A percentile compares a stretch with the other conserved stretches of the same genome.
Conservation (phyloP, 2,329 filamentous ascomycete genomes). For the Colletotrichum zoysiae region DNA sequence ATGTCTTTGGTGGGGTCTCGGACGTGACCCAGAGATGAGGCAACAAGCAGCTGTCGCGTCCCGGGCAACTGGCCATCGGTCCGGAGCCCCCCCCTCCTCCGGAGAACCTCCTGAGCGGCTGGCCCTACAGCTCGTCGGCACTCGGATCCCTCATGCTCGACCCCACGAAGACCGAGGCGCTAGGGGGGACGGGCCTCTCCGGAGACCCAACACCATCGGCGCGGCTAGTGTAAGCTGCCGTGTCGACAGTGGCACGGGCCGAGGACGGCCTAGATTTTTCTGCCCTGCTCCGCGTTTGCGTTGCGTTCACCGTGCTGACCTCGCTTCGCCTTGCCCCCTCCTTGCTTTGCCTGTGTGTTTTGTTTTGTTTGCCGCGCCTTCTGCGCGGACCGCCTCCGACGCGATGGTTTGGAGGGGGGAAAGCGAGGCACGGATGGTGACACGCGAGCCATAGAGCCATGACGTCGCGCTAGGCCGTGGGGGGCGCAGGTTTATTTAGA, state of each 20-base stretch:
- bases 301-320: neutral
- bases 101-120: neutral
- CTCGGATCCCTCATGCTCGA: conserved; percentile 16
- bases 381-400: neutral
- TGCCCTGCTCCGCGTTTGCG: neutral
- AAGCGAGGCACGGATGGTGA: neutral
- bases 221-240: neutral
- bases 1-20: neutral
- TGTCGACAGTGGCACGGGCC: neutral
- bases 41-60: neutral
- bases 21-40: neutral
- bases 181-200: neutral
- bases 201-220: neutral
- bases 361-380: neutral
- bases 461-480: neutral
- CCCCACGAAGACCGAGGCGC: neutral
- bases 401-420: neutral
- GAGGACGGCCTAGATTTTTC: neutral
- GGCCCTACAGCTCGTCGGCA: conserved; percentile 20
- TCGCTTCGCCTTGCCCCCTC: neutral
- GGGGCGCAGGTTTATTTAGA: neutral
- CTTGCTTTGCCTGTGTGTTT: too few species aligned
- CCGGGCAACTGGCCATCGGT: neutral
- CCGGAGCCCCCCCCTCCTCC: neutral
- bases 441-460: neutral